phyloP scores from a whole-genome alignment of 2,329 filamentous ascomycete genomes.

The Albophoma yamanashiensis region DNA sequence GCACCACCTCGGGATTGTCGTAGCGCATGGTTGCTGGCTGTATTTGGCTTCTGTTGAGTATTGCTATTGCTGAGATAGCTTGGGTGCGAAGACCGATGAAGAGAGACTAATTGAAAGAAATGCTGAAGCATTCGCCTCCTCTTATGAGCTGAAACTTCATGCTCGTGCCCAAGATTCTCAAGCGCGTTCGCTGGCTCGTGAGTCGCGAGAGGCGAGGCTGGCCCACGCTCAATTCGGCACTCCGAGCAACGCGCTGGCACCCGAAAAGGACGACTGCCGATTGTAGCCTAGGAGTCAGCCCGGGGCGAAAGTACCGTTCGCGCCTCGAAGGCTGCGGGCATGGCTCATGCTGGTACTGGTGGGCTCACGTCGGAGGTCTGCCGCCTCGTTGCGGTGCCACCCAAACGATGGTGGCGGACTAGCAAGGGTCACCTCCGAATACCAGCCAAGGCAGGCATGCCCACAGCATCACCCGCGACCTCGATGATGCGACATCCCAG shows the following conservation, averaged over 20 bases:
- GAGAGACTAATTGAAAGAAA: neutral
- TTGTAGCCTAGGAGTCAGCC: neutral
- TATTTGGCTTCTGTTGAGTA: neutral
- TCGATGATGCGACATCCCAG: neutral
- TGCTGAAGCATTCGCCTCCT: neutral
- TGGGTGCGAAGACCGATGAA: neutral
- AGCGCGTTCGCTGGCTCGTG: neutral
- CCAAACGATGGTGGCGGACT: neutral
- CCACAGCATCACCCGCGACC: neutral
- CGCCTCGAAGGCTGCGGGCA: neutral
- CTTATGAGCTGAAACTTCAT: neutral
- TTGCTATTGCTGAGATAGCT: neutral
- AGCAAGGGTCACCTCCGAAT: neutral
- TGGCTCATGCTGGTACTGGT: neutral
- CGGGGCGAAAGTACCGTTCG: neutral
- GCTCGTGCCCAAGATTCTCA: neutral
- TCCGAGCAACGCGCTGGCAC: neutral
- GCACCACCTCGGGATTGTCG: conserved; percentile 20
- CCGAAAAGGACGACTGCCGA: neutral
- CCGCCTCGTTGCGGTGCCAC: neutral
- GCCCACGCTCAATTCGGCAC: neutral
- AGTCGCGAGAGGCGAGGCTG: neutral
- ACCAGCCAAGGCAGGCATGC: neutral
- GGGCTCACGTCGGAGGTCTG: neutral
- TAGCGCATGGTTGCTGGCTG: conserved; percentile 5